Evolutionary conservation across 805 yeast species (phyloP).

Genomic region (Metschnikowia shivogae): DNA sequence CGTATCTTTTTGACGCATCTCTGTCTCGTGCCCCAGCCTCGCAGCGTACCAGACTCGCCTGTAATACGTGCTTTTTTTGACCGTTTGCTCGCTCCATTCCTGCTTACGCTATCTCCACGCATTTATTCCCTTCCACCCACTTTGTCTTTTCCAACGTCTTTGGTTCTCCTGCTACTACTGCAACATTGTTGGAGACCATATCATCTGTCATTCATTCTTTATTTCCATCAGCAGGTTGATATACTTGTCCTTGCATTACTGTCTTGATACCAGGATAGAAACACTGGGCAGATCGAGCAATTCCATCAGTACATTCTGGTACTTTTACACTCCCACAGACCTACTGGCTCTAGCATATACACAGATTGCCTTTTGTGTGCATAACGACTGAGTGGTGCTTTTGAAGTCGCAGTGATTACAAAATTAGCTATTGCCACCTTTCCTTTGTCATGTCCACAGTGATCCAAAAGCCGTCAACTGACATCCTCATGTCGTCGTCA

Average conservation of each 20-base stretch:
- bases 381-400: background rate
- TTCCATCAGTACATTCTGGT: too few species aligned
- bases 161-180: background rate
- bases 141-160: slow-evolving; percentile 1
- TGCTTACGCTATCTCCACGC: background rate
- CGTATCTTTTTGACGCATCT: slow-evolving; percentile 2
- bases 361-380: background rate
- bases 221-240: slow-evolving; percentile 3
- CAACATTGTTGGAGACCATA: background rate
- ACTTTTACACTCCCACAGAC: background rate
- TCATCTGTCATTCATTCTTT: slow-evolving; percentile 5
- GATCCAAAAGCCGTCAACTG: slow-evolving; percentile 12
- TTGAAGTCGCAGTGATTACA: background rate
- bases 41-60: slow-evolving; percentile 2
- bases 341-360: too few species aligned
- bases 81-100: slow-evolving; percentile 2
- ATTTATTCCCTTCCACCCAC: background rate
- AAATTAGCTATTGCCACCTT: background rate
- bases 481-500: slow-evolving; percentile 12
- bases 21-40: background rate
- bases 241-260: background rate
- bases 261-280: too few species aligned
- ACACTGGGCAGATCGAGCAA: too few species aligned
- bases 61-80: slow-evolving; percentile 4
- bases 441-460: slow-evolving; percentile 14